Conservation (phyloP, 805 yeast species). For the Spencermartinsiella europaea region DNA sequence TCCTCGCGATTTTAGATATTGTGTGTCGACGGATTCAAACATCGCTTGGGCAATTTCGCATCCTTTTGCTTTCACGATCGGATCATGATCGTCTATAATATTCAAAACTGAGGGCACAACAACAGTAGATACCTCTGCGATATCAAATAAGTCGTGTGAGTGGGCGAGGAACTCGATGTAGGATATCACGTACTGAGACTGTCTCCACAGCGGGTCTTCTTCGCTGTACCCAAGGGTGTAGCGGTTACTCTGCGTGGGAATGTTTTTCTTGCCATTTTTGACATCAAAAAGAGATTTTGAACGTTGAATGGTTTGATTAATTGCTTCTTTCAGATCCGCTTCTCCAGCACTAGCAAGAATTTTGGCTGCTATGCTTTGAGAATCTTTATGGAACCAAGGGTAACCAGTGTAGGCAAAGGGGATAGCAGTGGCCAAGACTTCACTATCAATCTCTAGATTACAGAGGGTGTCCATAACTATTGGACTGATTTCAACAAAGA, state of each 20-base stretch:
- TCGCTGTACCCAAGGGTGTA: not conserved
- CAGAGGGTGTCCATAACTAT: not conserved
- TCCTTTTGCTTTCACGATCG: conserved; percentile 23
- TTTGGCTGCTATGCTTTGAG: too few relatives aligned
- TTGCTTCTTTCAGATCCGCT: too few relatives aligned
- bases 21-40: conserved; percentile 6
- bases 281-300: too few relatives aligned
- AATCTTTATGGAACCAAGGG: not conserved
- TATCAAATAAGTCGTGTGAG: not conserved
- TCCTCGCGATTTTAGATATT: conserved; percentile 19
- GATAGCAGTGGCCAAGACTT: not conserved
- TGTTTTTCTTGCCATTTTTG: too few relatives aligned
- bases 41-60: conserved; percentile 16
- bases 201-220: not conserved
- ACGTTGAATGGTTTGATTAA: too few relatives aligned
- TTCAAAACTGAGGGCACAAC: conserved; percentile 29
- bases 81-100: conserved; percentile 27
- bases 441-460: not conserved
- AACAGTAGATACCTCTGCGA: conserved; percentile 26
- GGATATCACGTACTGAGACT: conserved; percentile 5
- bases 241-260: too few relatives aligned
- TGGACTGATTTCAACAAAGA: not conserved
- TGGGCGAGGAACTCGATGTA: conserved; percentile 7
- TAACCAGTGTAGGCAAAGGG: not conserved
- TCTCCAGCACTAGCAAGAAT: too few relatives aligned